phyloP scores from a whole-genome alignment of 2,329 filamentous ascomycete species.

The Arthrinium puccinioides region DNA sequence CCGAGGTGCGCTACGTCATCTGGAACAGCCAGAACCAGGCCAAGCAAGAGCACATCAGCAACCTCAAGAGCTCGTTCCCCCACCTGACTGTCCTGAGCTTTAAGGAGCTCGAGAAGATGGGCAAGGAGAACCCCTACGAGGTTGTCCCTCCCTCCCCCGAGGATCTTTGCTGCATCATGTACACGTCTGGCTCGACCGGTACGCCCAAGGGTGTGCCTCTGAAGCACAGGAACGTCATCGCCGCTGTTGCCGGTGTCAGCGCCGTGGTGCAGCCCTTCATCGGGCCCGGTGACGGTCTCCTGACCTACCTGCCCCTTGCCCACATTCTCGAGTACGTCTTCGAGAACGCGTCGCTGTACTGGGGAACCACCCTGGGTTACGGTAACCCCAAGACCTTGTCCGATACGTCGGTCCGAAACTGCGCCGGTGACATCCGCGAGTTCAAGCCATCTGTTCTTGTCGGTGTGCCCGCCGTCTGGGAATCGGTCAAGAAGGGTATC shows the following conservation, averaged over 20 bases:
- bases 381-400: slow-evolving; percentile 82
- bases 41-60: slow-evolving; percentile 42
- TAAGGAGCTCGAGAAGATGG: slow-evolving; percentile 42
- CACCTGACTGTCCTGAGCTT: slow-evolving; percentile 41
- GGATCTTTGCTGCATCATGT: slow-evolving; percentile 68
- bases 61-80: slow-evolving; percentile 40
- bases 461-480: slow-evolving; percentile 84
- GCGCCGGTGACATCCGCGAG: slow-evolving; percentile 80
- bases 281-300: slow-evolving; percentile 67
- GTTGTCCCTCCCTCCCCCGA: slow-evolving; percentile 62
- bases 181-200: slow-evolving; percentile 75
- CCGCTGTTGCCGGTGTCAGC: slow-evolving; percentile 71
- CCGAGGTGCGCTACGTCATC: slow-evolving; percentile 42
- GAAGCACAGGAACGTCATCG: slow-evolving; percentile 68
- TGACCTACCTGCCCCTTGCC: slow-evolving; percentile 79
- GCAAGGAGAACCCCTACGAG: slow-evolving; percentile 58
- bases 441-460: slow-evolving; percentile 78
- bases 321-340: slow-evolving; percentile 91
- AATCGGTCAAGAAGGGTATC: slow-evolving; percentile 87
- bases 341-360: slow-evolving; percentile 75
- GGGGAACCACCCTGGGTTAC: slow-evolving; percentile 85
- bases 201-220: slow-evolving; percentile 75
- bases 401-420: slow-evolving; percentile 74
- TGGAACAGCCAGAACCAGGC: slow-evolving; percentile 47
- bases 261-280: slow-evolving; percentile 71